A percentile compares a stretch with the other conserved stretches of the same genome.
phyloP scores from a whole-genome alignment of 352 stramenopile species.

The Phytophthora cactorum region DNA sequence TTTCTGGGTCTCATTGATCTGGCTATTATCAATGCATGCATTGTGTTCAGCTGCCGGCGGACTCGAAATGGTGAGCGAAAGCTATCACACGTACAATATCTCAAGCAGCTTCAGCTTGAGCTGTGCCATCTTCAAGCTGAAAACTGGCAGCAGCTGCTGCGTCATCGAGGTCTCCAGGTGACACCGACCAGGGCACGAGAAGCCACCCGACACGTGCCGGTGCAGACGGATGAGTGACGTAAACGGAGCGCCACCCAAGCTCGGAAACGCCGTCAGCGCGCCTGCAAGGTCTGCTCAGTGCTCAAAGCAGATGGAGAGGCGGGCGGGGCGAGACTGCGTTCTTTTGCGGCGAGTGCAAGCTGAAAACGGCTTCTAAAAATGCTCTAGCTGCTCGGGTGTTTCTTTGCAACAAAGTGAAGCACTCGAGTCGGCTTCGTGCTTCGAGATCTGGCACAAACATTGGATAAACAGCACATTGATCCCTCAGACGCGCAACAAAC shows the following conservation, averaged over 20 bases:
- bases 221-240: neutral
- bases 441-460: neutral
- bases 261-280: neutral
- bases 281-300: neutral
- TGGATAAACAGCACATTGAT: neutral
- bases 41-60: neutral
- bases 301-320: too few species aligned
- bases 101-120: neutral
- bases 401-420: slow-evolving; percentile 20
- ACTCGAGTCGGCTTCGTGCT: neutral
- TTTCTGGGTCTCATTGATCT: neutral
- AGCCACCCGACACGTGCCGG: neutral
- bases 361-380: slow-evolving; percentile 4
- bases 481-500: neutral
- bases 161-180: neutral
- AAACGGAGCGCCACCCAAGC: neutral
- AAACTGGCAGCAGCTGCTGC: neutral
- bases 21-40: neutral
- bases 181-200: too few species aligned
- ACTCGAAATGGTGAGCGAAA: neutral
- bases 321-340: neutral
- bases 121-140: neutral
- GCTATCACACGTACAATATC: neutral
- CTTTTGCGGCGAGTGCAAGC: slow-evolving; percentile 9
- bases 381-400: slow-evolving; percentile 1